Conservation (phyloP, 2,329 filamentous ascomycete genomes). For the Fusarium sp. region DNA sequence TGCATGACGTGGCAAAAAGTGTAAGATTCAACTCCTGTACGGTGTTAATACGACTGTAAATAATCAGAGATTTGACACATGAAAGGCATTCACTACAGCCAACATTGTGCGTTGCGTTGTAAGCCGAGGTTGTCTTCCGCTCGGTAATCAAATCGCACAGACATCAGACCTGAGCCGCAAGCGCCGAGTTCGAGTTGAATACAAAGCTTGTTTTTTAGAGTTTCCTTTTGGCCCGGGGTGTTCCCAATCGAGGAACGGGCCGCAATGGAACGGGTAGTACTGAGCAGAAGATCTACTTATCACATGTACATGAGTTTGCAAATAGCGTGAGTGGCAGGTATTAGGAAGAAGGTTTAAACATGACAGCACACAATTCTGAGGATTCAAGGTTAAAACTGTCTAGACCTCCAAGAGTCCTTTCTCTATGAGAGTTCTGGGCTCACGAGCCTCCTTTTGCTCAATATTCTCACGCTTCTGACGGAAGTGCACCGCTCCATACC, state of each 20-base stretch:
- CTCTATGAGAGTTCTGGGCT: neutral
- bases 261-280: neutral
- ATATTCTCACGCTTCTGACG: neutral
- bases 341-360: neutral
- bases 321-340: neutral
- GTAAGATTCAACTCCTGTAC: accelerated
- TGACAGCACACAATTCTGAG: neutral
- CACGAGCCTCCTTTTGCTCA: neutral
- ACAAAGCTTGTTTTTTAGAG: too few relatives aligned
- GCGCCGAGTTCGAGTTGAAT: too few relatives aligned
- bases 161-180: too few relatives aligned
- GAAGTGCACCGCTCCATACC: neutral
- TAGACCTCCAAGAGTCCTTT: neutral
- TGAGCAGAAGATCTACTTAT: neutral
- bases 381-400: neutral
- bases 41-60: accelerated
- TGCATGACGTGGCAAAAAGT: neutral
- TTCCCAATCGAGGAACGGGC: neutral
- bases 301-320: neutral
- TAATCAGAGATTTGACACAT: neutral
- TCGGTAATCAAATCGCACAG: too few relatives aligned
- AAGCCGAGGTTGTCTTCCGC: neutral
- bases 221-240: too few relatives aligned
- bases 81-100: accelerated
- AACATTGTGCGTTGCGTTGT: accelerated